These are phyloP conservation scores for Syncephalastrum racemosum DNA, from an alignment of 371 early-diverging fungal genomes.

Conservation along the genomic window DNA sequence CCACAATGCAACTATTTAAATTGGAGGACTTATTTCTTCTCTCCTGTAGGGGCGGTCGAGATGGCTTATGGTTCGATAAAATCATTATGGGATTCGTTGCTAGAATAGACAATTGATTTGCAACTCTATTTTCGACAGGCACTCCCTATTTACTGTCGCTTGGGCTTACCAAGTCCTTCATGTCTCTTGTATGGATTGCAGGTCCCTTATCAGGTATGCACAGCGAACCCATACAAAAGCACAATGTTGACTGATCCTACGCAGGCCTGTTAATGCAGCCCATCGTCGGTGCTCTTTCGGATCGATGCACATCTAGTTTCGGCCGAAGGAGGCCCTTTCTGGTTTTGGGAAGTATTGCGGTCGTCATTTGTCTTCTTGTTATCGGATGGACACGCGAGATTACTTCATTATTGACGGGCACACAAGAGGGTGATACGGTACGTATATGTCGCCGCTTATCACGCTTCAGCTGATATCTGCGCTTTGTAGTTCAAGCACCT, in stretches of 20 bases:
- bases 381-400: slow-evolving; percentile 87
- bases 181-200: slow-evolving; percentile 95
- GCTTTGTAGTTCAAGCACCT: slow-evolving; percentile 38
- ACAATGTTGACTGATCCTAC: neutral
- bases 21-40: neutral
- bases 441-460: neutral
- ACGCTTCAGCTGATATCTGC: neutral
- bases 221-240: neutral
- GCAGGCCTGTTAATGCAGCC: slow-evolving; percentile 82
- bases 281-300: slow-evolving; percentile 77
- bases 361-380: slow-evolving; percentile 60
- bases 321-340: slow-evolving; percentile 80
- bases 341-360: slow-evolving; percentile 64
- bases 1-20: slow-evolving; percentile 3
- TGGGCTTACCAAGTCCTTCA: slow-evolving; percentile 80
- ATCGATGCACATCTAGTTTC: slow-evolving; percentile 62
- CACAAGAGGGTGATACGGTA: slow-evolving; percentile 41
- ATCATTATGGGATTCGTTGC: too few relatives aligned
- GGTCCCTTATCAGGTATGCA: slow-evolving; percentile 89
- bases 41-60: slow-evolving; percentile 62
- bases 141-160: slow-evolving; percentile 88
- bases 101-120: too few relatives aligned
- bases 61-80: slow-evolving; percentile 55
- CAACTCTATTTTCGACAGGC: slow-evolving; percentile 45
- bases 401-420: slow-evolving; percentile 40